These are phyloP conservation scores for Salvia rosmarinus DNA, from an alignment of 257 asterid genomes.

Conservation along the genomic window DNA sequence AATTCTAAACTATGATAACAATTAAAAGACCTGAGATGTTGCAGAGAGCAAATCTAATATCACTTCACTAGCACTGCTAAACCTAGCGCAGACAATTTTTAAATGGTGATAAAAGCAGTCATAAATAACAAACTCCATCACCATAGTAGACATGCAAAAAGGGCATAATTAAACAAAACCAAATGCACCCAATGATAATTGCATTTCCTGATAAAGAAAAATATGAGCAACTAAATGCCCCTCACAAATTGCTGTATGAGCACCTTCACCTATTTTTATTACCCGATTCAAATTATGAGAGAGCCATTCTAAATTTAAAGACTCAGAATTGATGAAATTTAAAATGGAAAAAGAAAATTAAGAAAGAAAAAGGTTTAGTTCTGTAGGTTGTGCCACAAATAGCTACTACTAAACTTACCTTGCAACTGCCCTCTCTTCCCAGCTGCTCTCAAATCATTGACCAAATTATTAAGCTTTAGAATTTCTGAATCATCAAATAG, in stretches of 20 bases:
- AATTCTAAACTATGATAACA: constrained; percentile 12
- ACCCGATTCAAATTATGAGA: constrained; percentile 16
- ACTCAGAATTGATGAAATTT: constrained; percentile 1
- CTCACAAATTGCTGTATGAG: constrained; percentile 21
- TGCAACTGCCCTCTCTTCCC: constrained; percentile 82
- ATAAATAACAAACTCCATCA: background rate
- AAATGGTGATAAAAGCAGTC: constrained; percentile 7
- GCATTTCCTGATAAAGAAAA: constrained; percentile 17
- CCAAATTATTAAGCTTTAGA: constrained; percentile 61
- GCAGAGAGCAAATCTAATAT: background rate
- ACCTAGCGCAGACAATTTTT: constrained; percentile 4
- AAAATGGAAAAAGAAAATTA: background rate
- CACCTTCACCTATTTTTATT: constrained; percentile 16
- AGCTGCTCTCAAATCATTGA: constrained; percentile 78
- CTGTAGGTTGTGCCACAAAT: constrained; percentile 25
- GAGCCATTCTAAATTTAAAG: background rate
- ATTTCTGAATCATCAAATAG: constrained; percentile 60
- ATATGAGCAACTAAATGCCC: constrained; percentile 17
- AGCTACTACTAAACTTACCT: constrained; percentile 54
- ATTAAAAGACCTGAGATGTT: background rate
- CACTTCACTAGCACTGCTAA: background rate
- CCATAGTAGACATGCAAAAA: too few species aligned
- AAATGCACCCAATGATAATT: background rate
- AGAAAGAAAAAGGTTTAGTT: constrained; percentile 12
- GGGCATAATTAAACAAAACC: background rate